Conservation (phyloP, 345 rosid species). For the Eucalyptus microcorys region DNA sequence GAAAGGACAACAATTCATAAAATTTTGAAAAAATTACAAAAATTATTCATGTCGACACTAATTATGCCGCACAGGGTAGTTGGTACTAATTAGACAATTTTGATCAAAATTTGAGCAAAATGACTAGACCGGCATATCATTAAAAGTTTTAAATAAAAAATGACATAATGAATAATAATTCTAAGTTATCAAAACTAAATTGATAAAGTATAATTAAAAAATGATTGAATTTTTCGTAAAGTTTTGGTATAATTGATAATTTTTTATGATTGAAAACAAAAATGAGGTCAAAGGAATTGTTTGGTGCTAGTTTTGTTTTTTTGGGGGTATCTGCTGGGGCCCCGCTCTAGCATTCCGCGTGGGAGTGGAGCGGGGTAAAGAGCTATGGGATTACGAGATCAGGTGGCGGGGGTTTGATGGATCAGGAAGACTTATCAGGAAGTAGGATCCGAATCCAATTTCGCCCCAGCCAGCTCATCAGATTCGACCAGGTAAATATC, state of each 20-base stretch:
- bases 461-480: neutral
- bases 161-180: too few species aligned
- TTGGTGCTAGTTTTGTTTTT: too few species aligned
- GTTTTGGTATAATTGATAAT: too few species aligned
- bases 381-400: neutral
- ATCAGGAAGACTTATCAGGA: neutral
- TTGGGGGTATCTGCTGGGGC: neutral
- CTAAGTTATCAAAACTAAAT: too few species aligned
- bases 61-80: fast-evolving
- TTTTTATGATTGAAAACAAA: neutral
- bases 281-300: neutral
- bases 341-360: neutral
- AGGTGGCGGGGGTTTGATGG: neutral
- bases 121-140: fast-evolving
- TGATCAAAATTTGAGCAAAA: neutral
- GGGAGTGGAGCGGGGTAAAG: neutral
- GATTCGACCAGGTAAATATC: neutral
- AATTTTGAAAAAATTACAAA: fast-evolving
- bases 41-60: fast-evolving
- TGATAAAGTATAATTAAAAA: fast-evolving
- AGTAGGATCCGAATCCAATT: neutral
- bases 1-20: neutral
- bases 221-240: fast-evolving
- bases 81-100: too few species aligned
- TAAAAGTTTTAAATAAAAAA: too few species aligned